Base-by-base conservation (phyloP, 768 basidiomycete species). In the Pleurotus salmoneostramineus region DNA sequence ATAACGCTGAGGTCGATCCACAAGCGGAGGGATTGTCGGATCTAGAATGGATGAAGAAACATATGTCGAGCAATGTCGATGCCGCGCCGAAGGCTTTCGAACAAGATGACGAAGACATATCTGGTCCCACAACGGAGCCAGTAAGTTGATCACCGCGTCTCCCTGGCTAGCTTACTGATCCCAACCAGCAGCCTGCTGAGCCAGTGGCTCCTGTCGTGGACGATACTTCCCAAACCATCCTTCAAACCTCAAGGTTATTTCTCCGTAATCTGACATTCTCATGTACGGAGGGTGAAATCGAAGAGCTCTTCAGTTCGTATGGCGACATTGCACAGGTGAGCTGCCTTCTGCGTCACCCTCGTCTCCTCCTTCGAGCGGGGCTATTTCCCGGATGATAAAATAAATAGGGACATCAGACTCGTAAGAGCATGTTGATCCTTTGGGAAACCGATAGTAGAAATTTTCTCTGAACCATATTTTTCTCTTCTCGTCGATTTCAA, bases 231-330 rank as follows among this genome's bases (percentile, higher is more conserved):
- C 75, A 78, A 35, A 83, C 85, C 1, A 88, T 96, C 54, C 72
- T 88, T 4, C 79, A 81, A 57, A 95, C 94, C 0, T 80, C 84
- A 0, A 83, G 95, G 3, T 74, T 98, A 2, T 98, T 98, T 66
- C 74, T 99, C 4, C 92, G 97, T n/a, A 99, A 98, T 67, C 72
- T 99, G n/a, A 79, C 94, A 0, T 98, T 94, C 65, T 83, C 87
- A 0, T 92, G 90, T 58, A 87, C 88, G 5, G 82, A 89, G 14
- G 70, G 76, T 2, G 94, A 97, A 50, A 72, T 98, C 0, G 65
- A 69, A 2, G 77, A 79, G 10, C 76, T 87, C 2, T 94, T 95
- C 69, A 68, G 71, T 3, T 74, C 81, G 0, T 92, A 83, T 67
- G 95, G 95, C 6, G 76, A 83, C 46, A 68, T 97, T 35, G 79